These are phyloP conservation scores for Isabelozyma rhagii DNA, from an alignment of 805 yeast genomes.

Conservation along the genomic window DNA sequence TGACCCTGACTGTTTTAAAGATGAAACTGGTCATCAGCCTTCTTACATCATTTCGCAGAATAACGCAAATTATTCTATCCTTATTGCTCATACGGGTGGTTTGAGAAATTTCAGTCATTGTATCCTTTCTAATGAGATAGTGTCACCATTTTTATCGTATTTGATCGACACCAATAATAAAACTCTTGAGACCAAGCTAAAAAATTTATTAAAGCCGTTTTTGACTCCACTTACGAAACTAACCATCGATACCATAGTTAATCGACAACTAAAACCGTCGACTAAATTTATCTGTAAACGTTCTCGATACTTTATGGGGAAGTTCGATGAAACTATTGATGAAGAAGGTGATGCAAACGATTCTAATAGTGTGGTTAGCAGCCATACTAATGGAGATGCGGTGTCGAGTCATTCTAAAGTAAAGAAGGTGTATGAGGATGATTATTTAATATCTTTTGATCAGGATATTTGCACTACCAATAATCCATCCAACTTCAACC, in stretches of 20 bases:
- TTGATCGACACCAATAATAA: constrained; percentile 12
- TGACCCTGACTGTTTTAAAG: constrained; percentile 8
- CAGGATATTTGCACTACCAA: constrained; percentile 32
- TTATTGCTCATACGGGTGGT: constrained; percentile 39
- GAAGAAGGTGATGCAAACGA: constrained; percentile 7
- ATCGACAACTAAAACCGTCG: constrained; percentile 24
- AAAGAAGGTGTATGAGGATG: constrained; percentile 23
- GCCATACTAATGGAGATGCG: constrained; percentile 1
- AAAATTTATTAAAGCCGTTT: constrained; percentile 12
- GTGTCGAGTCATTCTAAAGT: constrained; percentile 5
- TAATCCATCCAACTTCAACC: constrained; percentile 10
- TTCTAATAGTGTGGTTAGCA: constrained; percentile 5
- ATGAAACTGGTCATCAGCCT: constrained; percentile 14
- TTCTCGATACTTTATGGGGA: constrained; percentile 27
- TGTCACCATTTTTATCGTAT: constrained; percentile 18
- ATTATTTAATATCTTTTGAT: constrained; percentile 30
- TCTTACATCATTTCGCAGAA: constrained; percentile 28
- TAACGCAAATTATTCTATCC: constrained; percentile 21
- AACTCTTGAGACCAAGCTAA: constrained; percentile 1
- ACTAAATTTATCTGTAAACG: constrained; percentile 26
- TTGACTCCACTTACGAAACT: constrained; percentile 24
- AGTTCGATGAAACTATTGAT: constrained; percentile 12
- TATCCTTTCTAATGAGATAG: constrained; percentile 28
- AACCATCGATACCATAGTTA: constrained; percentile 26
- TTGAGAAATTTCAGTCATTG: constrained; percentile 39